phyloP scores from a whole-genome alignment of 116 monocot species.

The Phalaenopsis hybrid region DNA sequence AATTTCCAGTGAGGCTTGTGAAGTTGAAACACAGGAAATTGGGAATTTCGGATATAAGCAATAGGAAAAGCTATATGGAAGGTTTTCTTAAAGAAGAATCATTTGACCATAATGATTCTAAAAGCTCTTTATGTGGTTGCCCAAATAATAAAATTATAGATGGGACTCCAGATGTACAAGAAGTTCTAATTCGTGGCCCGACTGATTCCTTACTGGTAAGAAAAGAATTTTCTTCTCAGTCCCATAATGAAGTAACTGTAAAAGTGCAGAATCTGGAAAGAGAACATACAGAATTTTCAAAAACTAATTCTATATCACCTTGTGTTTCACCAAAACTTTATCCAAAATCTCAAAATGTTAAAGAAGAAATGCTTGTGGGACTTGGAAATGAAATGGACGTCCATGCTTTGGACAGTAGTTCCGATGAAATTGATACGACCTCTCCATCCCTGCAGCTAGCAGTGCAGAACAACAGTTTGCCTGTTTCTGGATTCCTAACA shows the following conservation, averaged over 20 bases:
- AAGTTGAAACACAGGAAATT: slow-evolving; percentile 40
- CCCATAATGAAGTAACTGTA: background rate
- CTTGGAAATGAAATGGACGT: background rate
- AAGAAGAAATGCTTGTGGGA: background rate
- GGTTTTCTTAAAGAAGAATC: slow-evolving; percentile 33
- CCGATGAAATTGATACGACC: slow-evolving; percentile 10
- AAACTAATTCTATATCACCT: background rate
- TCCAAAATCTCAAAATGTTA: background rate
- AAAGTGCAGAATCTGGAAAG: background rate
- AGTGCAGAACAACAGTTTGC: slow-evolving; percentile 1
- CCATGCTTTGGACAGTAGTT: slow-evolving; percentile 1
- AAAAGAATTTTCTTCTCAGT: slow-evolving; percentile 9
- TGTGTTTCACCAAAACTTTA: background rate
- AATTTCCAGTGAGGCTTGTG: slow-evolving; percentile 28
- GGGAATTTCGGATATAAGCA: slow-evolving; percentile 15
- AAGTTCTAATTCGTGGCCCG: slow-evolving; percentile 8
- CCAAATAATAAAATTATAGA: slow-evolving; percentile 9
- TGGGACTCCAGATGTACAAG: slow-evolving; percentile 6
- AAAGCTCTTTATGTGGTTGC: slow-evolving; percentile 15
- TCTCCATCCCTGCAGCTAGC: background rate
- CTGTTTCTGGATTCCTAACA: slow-evolving; percentile 8
- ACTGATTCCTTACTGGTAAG: slow-evolving; percentile 7
- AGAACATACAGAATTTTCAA: background rate
- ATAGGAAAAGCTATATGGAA: slow-evolving; percentile 29
- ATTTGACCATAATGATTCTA: slow-evolving; percentile 29